Conservation (phyloP, 1,284 basidiomycete genomes). For the Gomphus bonarii region DNA sequence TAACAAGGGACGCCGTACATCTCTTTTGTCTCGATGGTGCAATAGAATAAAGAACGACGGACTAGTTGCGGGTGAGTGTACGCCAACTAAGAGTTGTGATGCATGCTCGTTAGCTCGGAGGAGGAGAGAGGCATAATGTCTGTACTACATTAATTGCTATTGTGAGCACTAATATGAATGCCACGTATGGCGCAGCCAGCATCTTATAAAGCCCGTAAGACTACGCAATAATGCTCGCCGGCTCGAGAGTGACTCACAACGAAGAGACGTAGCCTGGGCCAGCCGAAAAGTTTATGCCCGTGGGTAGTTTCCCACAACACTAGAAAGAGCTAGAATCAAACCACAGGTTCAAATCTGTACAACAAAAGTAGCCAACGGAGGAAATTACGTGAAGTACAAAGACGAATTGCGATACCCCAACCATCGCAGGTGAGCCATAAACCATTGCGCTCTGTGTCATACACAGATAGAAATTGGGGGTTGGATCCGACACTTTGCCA, state of each 20-base stretch:
- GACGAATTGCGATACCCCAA: slow-evolving; percentile 33
- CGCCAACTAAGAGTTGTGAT: slow-evolving; percentile 23
- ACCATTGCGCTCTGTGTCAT: slow-evolving; percentile 27
- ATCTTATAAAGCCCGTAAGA: slow-evolving; percentile 20
- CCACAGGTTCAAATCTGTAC: slow-evolving; percentile 14
- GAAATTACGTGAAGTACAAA: slow-evolving; percentile 37
- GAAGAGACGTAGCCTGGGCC: not conserved
- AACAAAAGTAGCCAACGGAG: not conserved
- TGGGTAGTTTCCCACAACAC: slow-evolving; percentile 15
- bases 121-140: slow-evolving; percentile 11
- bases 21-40: slow-evolving; percentile 25
- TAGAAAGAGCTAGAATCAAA: slow-evolving; percentile 17
- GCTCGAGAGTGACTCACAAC: slow-evolving; percentile 10
- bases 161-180: slow-evolving; percentile 22
- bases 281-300: not conserved
- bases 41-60: slow-evolving; percentile 35
- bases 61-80: slow-evolving; percentile 24
- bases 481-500: not conserved
- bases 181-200: slow-evolving; percentile 29
- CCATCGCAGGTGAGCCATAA: slow-evolving; percentile 44
- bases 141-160: slow-evolving; percentile 19
- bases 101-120: slow-evolving; percentile 3
- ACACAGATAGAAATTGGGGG: not conserved
- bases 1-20: slow-evolving; percentile 26
- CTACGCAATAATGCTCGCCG: slow-evolving; percentile 15